Evolutionary conservation across 345 rosid species (phyloP), one percentile per base, ranked within the genome.

Genomic region (Crucihimalaya himalaica): DNA sequence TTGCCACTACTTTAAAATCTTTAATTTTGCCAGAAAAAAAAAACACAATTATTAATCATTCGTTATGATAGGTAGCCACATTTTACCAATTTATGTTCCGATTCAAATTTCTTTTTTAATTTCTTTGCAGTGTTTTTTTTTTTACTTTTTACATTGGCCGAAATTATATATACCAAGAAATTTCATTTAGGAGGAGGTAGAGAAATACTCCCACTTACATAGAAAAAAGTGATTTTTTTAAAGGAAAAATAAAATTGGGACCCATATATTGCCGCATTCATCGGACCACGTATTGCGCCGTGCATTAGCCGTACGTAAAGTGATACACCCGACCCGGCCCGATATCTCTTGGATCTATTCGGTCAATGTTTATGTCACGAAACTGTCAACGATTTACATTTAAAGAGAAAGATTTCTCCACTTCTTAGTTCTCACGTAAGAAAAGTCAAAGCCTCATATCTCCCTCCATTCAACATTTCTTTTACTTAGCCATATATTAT

Each of bases 221-320:
- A 57, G 68, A 50, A 48, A 40, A 48, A 66, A 68, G 69, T 75
- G 69, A 50, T 15, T 8, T 0, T 43, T n/a, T n/a, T n/a, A 54
- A 43, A 18, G 11, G 0, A 27, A 62, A 53, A 35, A 2, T 8
- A 8, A 67, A 72, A n/a, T 6, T 0, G 54, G 67, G 73, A 51
- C 72, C 76, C 82, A 56, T 7, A 5, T 23, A 3, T 28, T 46
- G 35, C 83, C 85, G 85, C 83, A 80, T 82, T 82, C 83, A 82
- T 58, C 85, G 85, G 81, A 23, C 81, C 85, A 77, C 80, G 80
- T 61, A 80, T 82, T 19, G 68, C 81, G 85, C 83, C 83, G 83
- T 82, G 85, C 81, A 80, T 80, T 71, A 82, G 83, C 83, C 83
- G 81, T 80, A 76, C 85, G 61, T 60, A 70, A 70, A 70, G 80